Percentiles rank a stretch among this genome's conserved stretches.
Evolutionary conservation across 2,329 filamentous ascomycete species (phyloP).

Genomic region (Metarhizium sp.): DNA sequence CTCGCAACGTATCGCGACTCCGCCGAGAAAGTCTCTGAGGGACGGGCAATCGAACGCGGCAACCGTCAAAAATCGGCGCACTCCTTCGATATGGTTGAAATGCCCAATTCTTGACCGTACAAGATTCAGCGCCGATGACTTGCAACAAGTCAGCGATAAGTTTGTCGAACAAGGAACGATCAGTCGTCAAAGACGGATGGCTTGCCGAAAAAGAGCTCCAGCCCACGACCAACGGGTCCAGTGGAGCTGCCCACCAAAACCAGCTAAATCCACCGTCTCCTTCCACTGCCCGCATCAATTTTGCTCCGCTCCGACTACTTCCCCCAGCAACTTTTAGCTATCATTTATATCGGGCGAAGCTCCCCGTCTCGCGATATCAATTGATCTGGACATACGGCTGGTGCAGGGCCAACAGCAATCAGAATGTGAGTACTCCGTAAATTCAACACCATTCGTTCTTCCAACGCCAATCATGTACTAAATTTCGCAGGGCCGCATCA

Average conservation of each 20-base stretch:
- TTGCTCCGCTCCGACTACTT: conserved; percentile 17
- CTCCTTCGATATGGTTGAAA: background rate
- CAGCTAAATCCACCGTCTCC: background rate
- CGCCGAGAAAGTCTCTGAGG: background rate
- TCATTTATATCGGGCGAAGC: background rate
- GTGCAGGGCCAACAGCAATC: background rate
- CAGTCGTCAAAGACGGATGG: background rate
- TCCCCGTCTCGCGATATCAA: background rate
- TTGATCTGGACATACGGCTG: background rate
- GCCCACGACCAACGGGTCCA: background rate
- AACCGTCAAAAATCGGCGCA: background rate
- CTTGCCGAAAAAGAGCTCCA: background rate
- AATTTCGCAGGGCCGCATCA: conserved; percentile 15
- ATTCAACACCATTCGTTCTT: background rate
- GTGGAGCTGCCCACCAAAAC: background rate
- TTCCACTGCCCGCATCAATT: conserved; percentile 14
- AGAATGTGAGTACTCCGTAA: conserved; percentile 12
- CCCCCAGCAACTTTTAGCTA: background rate
- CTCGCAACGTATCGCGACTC: background rate
- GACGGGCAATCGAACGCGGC: background rate
- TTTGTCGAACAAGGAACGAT: background rate
- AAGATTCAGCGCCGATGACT: background rate
- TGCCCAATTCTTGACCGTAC: background rate
- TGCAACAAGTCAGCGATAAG: background rate
- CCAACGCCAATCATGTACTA: background rate